Evolutionary conservation across 1,139 yeast species (phyloP).

Genomic region (Candida tropicalis): DNA sequence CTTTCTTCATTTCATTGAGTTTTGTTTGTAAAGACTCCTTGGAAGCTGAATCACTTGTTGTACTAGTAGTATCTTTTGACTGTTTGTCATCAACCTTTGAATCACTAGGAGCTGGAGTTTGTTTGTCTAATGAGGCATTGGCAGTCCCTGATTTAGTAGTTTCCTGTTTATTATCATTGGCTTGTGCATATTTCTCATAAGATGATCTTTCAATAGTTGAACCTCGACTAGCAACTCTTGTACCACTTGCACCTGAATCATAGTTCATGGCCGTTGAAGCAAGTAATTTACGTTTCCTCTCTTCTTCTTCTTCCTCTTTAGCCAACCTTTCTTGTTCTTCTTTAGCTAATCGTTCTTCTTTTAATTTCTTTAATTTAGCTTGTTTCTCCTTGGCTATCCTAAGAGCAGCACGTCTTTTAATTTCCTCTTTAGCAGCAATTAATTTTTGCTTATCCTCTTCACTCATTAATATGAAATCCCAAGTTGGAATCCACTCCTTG

Average conservation of each 20-base stretch:
- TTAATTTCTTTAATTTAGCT: slow-evolving; percentile 21
- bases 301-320: slow-evolving; percentile 19
- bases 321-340: slow-evolving; percentile 23
- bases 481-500: slow-evolving; percentile 55
- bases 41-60: too few species aligned
- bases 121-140: not conserved
- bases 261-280: slow-evolving; percentile 22
- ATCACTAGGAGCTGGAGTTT: too few species aligned
- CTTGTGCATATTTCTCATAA: slow-evolving; percentile 34
- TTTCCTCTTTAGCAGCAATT: slow-evolving; percentile 23
- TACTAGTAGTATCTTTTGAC: too few species aligned
- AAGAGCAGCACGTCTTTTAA: slow-evolving; percentile 23
- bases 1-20: slow-evolving; percentile 1
- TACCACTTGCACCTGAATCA: slow-evolving; percentile 22
- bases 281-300: slow-evolving; percentile 15
- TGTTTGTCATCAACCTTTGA: too few species aligned
- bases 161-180: not conserved
- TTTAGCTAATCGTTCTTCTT: slow-evolving; percentile 19
- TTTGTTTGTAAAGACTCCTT: slow-evolving; percentile 1
- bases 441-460: slow-evolving; percentile 31
- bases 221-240: slow-evolving; percentile 26
- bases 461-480: slow-evolving; percentile 58
- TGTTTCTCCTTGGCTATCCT: slow-evolving; percentile 18
- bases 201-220: slow-evolving; percentile 20
- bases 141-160: not conserved